phyloP scores from a whole-genome alignment of 2,329 filamentous ascomycete species.

The Penicillium sp. region DNA sequence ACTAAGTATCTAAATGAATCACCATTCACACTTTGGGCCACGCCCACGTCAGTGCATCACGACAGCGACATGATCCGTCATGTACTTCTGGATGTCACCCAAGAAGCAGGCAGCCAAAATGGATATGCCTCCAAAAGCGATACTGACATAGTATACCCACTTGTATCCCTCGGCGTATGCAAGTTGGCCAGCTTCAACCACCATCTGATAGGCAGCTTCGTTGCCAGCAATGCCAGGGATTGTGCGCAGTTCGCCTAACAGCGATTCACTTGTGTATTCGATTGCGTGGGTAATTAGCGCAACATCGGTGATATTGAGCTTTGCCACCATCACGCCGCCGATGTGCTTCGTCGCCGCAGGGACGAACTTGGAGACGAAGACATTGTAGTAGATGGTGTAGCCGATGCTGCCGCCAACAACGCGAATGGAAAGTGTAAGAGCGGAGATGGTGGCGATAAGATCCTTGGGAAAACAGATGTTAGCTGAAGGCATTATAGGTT shows the following conservation, averaged over 20 bases:
- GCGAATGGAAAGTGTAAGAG: constrained; percentile 65
- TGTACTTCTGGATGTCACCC: constrained; percentile 56
- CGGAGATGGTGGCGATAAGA: constrained; percentile 65
- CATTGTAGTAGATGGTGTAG: constrained; percentile 57
- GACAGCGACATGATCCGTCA: constrained; percentile 58
- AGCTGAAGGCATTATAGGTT: not conserved
- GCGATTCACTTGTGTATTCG: constrained; percentile 50
- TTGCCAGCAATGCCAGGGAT: constrained; percentile 54
- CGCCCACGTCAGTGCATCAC: constrained; percentile 34
- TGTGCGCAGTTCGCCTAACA: constrained; percentile 48
- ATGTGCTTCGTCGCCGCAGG: constrained; percentile 49
- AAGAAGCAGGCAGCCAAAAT: constrained; percentile 58
- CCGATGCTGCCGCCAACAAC: constrained; percentile 65
- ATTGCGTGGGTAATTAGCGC: constrained; percentile 51
- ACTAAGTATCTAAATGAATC: not conserved
- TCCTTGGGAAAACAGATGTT: constrained; percentile 36
- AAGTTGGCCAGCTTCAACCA: constrained; percentile 55
- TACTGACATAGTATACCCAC: constrained; percentile 60
- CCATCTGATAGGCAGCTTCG: constrained; percentile 48
- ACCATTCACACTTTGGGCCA: not conserved
- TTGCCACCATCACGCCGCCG: constrained; percentile 48
- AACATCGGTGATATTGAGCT: constrained; percentile 50
- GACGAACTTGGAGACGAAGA: constrained; percentile 47
- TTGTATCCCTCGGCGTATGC: constrained; percentile 58
- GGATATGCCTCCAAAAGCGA: constrained; percentile 57